A percentile compares a stretch with the other conserved stretches of the same genome.
Conservation (phyloP, 495 filamentous ascomycete species). For the Paragyromitra xinjiangensis region DNA sequence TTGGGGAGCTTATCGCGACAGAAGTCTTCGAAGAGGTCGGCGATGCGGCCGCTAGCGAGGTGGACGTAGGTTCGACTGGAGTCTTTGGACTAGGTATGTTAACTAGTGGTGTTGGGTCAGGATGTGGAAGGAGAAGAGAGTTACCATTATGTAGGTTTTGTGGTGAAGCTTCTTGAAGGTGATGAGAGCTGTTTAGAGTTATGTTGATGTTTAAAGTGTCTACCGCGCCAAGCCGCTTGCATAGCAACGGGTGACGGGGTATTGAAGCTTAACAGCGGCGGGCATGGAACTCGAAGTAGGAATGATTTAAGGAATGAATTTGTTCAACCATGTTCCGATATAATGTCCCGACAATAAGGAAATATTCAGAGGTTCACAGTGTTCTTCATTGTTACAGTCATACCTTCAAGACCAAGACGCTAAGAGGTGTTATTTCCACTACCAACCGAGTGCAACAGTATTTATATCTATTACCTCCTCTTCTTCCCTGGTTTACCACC, state of each 20-base stretch:
- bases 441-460: neutral
- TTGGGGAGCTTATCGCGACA: slow-evolving; percentile 72
- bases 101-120: neutral
- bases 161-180: neutral
- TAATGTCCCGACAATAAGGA: no score
- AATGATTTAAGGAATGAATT: neutral
- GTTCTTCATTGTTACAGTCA: neutral
- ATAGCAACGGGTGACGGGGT: slow-evolving; percentile 15
- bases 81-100: slow-evolving; percentile 70
- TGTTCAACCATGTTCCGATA: neutral
- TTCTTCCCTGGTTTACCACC: slow-evolving; percentile 52
- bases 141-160: slow-evolving; percentile 13
- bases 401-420: neutral
- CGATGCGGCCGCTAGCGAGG: slow-evolving; percentile 78
- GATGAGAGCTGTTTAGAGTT: neutral
- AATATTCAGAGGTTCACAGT: neutral
- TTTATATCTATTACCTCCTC: slow-evolving; percentile 8
- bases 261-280: neutral
- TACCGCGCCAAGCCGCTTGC: neutral
- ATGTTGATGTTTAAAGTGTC: neutral
- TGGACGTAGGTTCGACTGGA: slow-evolving; percentile 86
- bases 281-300: neutral
- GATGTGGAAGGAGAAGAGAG: neutral
- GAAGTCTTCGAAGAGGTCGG: slow-evolving; percentile 93
- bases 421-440: neutral